Evolutionary conservation across 805 yeast genomes (phyloP).

Genomic region (Metschnikowia matae): DNA sequence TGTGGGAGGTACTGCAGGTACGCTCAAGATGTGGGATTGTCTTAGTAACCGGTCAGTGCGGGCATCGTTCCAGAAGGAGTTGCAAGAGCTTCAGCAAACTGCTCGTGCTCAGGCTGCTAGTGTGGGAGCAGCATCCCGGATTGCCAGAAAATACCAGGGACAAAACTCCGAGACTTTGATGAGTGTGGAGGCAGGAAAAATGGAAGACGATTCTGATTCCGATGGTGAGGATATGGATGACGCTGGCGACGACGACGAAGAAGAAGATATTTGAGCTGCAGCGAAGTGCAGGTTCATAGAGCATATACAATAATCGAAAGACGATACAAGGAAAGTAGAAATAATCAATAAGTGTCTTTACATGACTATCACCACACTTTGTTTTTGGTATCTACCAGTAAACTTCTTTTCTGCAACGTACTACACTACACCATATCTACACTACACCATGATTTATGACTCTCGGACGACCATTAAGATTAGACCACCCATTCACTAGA

Average conservation of each 20-base stretch:
- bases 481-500: too few relatives aligned
- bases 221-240: constrained; percentile 43
- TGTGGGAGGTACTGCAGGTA: constrained; percentile 82
- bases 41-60: constrained; percentile 80
- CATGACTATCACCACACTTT: too few relatives aligned
- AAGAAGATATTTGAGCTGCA: not conserved
- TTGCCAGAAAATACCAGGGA: constrained; percentile 65
- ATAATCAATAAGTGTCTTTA: too few relatives aligned
- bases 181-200: constrained; percentile 58
- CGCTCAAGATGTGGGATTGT: constrained; percentile 89
- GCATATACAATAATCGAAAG: not conserved
- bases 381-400: too few relatives aligned
- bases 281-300: not conserved
- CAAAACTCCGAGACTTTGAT: constrained; percentile 51
- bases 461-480: too few relatives aligned
- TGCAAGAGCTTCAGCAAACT: constrained; percentile 47
- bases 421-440: too few relatives aligned
- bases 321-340: too few relatives aligned
- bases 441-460: too few relatives aligned
- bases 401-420: too few relatives aligned
- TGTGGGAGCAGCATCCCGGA: constrained; percentile 62
- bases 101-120: constrained; percentile 57
- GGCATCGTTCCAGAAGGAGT: constrained; percentile 56
- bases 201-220: constrained; percentile 53
- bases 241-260: constrained; percentile 5